A percentile compares a stretch with the other conserved stretches of the same genome.
phyloP scores from a whole-genome alignment of 208 protist genomes.

The Lotmaria passim region DNA sequence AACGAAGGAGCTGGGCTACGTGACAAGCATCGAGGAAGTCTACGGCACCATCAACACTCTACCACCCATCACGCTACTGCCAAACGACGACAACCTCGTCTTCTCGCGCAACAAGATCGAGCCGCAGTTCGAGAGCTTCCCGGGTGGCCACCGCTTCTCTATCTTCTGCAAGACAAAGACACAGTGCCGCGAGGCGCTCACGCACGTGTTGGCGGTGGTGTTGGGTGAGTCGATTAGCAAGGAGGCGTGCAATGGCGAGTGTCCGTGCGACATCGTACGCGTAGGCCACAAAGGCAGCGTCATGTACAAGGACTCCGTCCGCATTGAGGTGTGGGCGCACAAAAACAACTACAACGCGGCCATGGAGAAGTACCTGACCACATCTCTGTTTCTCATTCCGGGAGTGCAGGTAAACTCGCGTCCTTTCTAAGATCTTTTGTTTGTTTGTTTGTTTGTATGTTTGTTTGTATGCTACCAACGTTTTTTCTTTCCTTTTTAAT shows the following conservation, averaged over 20 bases:
- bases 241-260: slow-evolving; percentile 49
- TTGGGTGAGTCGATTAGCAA: slow-evolving; percentile 72
- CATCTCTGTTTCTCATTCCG: slow-evolving; percentile 48
- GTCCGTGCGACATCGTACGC: slow-evolving; percentile 71
- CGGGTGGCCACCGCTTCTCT: slow-evolving; percentile 59
- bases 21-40: slow-evolving; percentile 73
- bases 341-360: slow-evolving; percentile 39
- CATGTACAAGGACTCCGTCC: slow-evolving; percentile 61
- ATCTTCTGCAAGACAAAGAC: slow-evolving; percentile 76
- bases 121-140: slow-evolving; percentile 85
- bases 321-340: slow-evolving; percentile 76
- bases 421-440: slow-evolving; percentile 11
- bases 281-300: slow-evolving; percentile 71
- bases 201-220: slow-evolving; percentile 66
- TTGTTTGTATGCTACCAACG: not conserved
- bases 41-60: slow-evolving; percentile 81
- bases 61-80: slow-evolving; percentile 62
- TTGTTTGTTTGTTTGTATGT: not conserved
- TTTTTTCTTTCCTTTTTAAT: too few species aligned
- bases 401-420: slow-evolving; percentile 53
- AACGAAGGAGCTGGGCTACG: slow-evolving; percentile 71
- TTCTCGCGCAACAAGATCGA: slow-evolving; percentile 77
- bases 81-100: slow-evolving; percentile 70
- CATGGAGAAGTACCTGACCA: slow-evolving; percentile 61
- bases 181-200: slow-evolving; percentile 59